These are phyloP conservation scores for Monilinia aucupariae DNA, from an alignment of 2,329 filamentous ascomycete genomes.

Conservation along the genomic window DNA sequence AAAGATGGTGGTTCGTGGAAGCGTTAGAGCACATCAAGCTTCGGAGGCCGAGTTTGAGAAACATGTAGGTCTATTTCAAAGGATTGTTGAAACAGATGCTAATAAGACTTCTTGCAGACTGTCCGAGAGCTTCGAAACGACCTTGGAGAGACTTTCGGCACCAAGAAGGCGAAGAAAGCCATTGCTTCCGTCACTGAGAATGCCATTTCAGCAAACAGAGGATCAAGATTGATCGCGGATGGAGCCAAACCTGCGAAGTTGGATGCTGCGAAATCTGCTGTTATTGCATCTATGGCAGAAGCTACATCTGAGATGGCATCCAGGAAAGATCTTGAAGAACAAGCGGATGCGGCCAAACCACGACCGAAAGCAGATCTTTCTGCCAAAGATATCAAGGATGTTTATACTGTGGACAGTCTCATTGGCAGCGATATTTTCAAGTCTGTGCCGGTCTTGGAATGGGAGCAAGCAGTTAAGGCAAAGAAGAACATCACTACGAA, in stretches of 20 bases:
- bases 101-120: conserved; percentile 39
- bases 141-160: conserved; percentile 74
- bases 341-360: conserved; percentile 63
- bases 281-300: conserved; percentile 59
- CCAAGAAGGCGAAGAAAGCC: conserved; percentile 78
- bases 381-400: conserved; percentile 63
- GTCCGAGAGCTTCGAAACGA: conserved; percentile 59
- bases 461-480: conserved; percentile 61
- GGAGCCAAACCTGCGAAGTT: conserved; percentile 44
- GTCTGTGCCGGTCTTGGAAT: conserved; percentile 64
- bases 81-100: not conserved
- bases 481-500: conserved; percentile 48
- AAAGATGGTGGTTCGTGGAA: conserved; percentile 56
- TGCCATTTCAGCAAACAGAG: conserved; percentile 48
- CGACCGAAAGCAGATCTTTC: conserved; percentile 64
- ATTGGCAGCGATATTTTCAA: conserved; percentile 64
- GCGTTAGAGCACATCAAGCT: conserved; percentile 51
- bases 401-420: conserved; percentile 62
- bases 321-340: conserved; percentile 58
- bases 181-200: conserved; percentile 65
- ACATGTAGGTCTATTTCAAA: conserved; percentile 7
- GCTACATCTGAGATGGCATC: conserved; percentile 62
- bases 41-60: conserved; percentile 39
- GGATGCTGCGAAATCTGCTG: conserved; percentile 50
- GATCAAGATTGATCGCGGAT: conserved; percentile 37